phyloP scores from a whole-genome alignment of 2,329 filamentous ascomycete species.

The Neocucurbitaria cava region DNA sequence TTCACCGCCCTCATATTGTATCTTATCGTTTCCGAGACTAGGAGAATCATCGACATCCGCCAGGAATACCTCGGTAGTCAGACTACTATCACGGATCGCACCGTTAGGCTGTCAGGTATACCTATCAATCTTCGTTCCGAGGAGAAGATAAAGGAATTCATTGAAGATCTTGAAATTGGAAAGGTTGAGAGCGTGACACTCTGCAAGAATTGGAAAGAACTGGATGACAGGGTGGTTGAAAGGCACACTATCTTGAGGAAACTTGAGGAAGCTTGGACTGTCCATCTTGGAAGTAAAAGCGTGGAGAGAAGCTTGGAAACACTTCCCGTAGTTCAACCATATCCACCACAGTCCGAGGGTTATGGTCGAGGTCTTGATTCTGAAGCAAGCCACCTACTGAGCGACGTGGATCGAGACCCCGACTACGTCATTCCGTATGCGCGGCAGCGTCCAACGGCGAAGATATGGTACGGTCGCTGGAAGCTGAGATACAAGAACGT shows the following conservation, averaged over 20 bases:
- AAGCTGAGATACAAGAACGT: conserved; percentile 74
- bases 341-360: conserved; percentile 42
- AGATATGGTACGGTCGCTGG: conserved; percentile 80
- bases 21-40: conserved; percentile 81
- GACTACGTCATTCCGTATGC: conserved; percentile 55
- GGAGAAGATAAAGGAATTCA: conserved; percentile 80
- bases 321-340: conserved; percentile 59
- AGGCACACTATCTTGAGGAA: conserved; percentile 71
- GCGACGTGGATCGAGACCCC: conserved; percentile 49
- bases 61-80: conserved; percentile 94
- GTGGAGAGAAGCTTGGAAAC: conserved; percentile 57
- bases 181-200: conserved; percentile 87
- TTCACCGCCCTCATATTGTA: conserved; percentile 85
- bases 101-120: conserved; percentile 89
- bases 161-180: conserved; percentile 88
- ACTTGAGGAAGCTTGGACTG: conserved; percentile 84
- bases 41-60: conserved; percentile 81
- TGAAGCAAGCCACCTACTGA: conserved; percentile 68
- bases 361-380: conserved; percentile 51
- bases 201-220: conserved; percentile 82
- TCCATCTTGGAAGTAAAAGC: conserved; percentile 68
- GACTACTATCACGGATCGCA: conserved; percentile 94
- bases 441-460: conserved; percentile 68
- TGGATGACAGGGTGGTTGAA: conserved; percentile 76
- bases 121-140: conserved; percentile 80